Base-by-base conservation (phyloP, 2,329 filamentous ascomycete species). In the Aspergillus tanneri region DNA sequence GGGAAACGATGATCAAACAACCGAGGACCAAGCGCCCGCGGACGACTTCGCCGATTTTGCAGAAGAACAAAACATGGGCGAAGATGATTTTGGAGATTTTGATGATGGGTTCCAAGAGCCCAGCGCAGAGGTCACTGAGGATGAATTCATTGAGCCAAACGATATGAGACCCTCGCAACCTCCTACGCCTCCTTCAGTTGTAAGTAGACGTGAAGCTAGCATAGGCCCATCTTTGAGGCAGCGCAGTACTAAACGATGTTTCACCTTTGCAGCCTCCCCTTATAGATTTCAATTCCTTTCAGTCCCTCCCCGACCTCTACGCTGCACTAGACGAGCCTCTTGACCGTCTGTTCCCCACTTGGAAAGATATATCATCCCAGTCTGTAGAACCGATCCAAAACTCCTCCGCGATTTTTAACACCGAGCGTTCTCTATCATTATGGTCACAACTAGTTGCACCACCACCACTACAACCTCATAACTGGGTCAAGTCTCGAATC, bases 371-470 rank as follows among this genome's bases (percentile, higher is more conserved):
- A 38, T 51, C 61, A 40, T 63, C 64, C 27, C 55, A 68, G 22
- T 54, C 64, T 14, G 56, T 72, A 47, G 67, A 74, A 47, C 64
- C 72, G 16, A 70, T 76, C 44, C 60, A 65, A 40, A 66, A 72
- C 59, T 64, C 68, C 43, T 69, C 73, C 28, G 67, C 86, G 36
- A 81, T 90, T 42, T 93, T 96, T 70, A 83, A 89, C 46, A 95
- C 89, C 32, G 86, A 90, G 43, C 84, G 91, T 49, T 95, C 88
- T 52, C 85, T 88, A 47, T 96, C 93, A 0, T 78, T 99, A 25
- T 99, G 93, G 93, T 90, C 91, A 32, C 93, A 99, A 73, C 83
- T 99, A 4, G 90, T 96, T 23, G 92, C 92, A 2, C 92, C 93
- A 16, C 93, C 93, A 2, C 91, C 93, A 2, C 82, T 99, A 28